Conservation (phyloP, 352 stramenopile species). For the Phytophthora megakarya region DNA sequence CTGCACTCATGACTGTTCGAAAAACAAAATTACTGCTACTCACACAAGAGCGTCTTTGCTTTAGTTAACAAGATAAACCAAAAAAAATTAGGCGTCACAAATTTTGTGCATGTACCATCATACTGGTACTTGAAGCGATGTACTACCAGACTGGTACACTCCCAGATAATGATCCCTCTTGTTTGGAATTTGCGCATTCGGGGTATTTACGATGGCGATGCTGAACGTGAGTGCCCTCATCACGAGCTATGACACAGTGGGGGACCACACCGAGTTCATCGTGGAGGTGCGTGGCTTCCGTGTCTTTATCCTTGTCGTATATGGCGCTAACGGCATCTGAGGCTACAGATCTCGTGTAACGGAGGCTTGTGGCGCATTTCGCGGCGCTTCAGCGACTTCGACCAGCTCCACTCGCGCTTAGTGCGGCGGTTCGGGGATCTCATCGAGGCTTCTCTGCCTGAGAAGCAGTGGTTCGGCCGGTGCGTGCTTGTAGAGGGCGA, state of each 20-base stretch:
- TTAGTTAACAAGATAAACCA: too few species aligned
- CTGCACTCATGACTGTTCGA: too few species aligned
- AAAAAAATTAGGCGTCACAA: too few species aligned
- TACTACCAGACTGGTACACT: too few species aligned
- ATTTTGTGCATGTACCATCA: too few species aligned
- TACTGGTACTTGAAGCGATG: too few species aligned
- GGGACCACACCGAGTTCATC: conserved; percentile 88
- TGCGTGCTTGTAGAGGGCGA: conserved; percentile 32
- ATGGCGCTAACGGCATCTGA: background rate
- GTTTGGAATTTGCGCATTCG: background rate
- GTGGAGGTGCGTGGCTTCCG: conserved; percentile 48
- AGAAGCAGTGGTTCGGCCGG: conserved; percentile 90
- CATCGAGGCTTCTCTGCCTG: conserved; percentile 68
- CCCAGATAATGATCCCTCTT: too few species aligned
- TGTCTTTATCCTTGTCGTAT: conserved; percentile 2
- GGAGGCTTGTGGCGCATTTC: conserved; percentile 84
- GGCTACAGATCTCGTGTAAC: conserved; percentile 79
- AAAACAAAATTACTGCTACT: too few species aligned
- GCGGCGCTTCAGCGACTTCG: conserved; percentile 87
- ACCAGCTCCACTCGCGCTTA: conserved; percentile 84
- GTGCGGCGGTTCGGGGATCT: conserved; percentile 73
- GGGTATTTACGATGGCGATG: conserved; percentile 43
- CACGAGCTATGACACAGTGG: conserved; percentile 82
- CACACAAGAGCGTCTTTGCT: too few species aligned
- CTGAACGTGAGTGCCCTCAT: conserved; percentile 83